Evolutionary conservation across 78 protist genomes (phyloP).

Genomic region (Dictyostelium brefeldianum): DNA sequence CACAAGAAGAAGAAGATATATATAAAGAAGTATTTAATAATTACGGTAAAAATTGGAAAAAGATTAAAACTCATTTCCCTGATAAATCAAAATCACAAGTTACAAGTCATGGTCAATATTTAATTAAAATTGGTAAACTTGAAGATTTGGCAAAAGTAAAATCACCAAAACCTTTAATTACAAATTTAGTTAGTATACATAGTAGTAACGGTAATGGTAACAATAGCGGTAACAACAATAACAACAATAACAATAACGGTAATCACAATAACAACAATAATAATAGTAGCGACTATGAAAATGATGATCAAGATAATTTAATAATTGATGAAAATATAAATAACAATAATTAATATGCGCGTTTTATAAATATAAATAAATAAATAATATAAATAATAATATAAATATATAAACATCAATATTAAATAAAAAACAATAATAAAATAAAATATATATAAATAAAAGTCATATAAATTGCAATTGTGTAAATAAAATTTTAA

Average conservation of each 20-base stretch:
- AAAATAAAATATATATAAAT: neutral
- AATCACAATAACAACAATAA: neutral
- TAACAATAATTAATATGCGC: neutral
- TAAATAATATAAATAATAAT: too few relatives aligned
- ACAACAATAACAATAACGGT: neutral
- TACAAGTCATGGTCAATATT: constrained; percentile 8
- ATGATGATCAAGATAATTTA: neutral
- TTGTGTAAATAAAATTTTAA: neutral
- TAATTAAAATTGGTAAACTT: constrained; percentile 8
- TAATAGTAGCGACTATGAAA: neutral
- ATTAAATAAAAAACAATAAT: too few relatives aligned
- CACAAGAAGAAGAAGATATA: neutral
- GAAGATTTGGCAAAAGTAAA: constrained; percentile 2
- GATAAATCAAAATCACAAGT: neutral
- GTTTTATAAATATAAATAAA: too few relatives aligned
- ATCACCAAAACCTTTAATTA: neutral
- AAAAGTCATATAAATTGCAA: neutral
- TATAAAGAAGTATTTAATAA: neutral
- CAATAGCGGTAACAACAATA: neutral
- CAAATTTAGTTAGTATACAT: neutral
- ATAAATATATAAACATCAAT: neutral
- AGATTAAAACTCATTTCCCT: constrained; percentile 1
- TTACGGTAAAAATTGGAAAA: constrained; percentile 16
- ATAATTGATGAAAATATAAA: neutral
- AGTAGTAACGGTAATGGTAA: neutral